Evolutionary conservation across 768 basidiomycete genomes (phyloP), one percentile per base, ranked within the genome.

Genomic region (Rhodotorula taiwanensis): DNA sequence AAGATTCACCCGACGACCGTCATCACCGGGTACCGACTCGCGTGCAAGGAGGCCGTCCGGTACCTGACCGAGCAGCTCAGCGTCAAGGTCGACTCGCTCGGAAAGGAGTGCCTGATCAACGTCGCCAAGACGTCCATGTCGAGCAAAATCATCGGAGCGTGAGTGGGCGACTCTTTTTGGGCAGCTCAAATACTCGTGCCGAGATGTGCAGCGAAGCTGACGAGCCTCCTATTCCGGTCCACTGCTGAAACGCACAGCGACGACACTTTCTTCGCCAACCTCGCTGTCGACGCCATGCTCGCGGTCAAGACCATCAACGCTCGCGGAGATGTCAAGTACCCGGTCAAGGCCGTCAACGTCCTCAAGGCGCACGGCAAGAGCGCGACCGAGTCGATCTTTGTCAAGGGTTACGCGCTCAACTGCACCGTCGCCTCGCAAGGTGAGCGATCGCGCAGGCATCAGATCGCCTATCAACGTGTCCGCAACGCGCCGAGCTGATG

Each of bases 1-100:
- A 97, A 91, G 78, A 97, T 99, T 56, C 95, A 99, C 76, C 95
- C 95, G 0, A 99, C 95, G 3, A 98, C 95, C 10, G 94, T 99
- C 77, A 99, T 99, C 77, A 95, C 94, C 21, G 95, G 95, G 1
- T 99, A 98, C 79, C 81, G 95, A 71, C 82, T 98, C 51, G 95
- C 95, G 14, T 97, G 94, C 76, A 87, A 84, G 76, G 95, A 98
- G 78, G 95, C 95, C 20, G 93, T 94, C 71, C 88, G 88, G 75
- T 98, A 93, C 77, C 88, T 99, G 88, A 88, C 92, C 72, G 94
- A 98, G 74, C 93, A 98, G 76, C 78, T 99, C 57, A 92, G 89
- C 74, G 85, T 95, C 45, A 97, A 89, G 77, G 89, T 97, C 34
- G 94, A 97, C 74, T 74, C 83, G 48, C 80, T 99, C n/a, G 94